phyloP scores from a whole-genome alignment of 257 asterid genomes.

The Salvia hispanica region DNA sequence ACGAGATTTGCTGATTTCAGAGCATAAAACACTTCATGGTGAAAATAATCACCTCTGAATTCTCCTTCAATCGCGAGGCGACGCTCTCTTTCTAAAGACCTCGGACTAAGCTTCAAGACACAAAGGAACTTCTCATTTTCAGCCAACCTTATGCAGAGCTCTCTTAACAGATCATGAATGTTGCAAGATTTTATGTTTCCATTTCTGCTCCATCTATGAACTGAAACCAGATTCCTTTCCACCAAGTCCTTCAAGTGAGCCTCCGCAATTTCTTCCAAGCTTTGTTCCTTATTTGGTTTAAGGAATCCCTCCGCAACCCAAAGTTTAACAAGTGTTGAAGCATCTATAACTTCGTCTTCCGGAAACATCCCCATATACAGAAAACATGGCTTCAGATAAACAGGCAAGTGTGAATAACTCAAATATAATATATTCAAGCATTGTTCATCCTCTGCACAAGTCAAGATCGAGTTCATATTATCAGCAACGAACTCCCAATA shows the following conservation, averaged over 20 bases:
- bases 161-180: not conserved
- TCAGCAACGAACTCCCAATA: not conserved
- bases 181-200: constrained; percentile 1
- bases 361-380: not conserved
- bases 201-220: not conserved
- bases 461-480: not conserved
- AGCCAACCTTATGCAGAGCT: not conserved
- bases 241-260: not conserved
- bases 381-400: not conserved
- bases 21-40: not conserved
- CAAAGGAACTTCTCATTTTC: not conserved
- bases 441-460: not conserved
- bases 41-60: not conserved
- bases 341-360: not conserved
- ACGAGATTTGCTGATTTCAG: not conserved
- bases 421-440: not conserved
- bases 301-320: constrained; percentile 3
- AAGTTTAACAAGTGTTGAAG: not conserved
- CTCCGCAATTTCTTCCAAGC: not conserved
- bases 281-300: not conserved
- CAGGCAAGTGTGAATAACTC: not conserved
- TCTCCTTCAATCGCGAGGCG: not conserved
- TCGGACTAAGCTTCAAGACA: not conserved
- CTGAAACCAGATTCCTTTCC: not conserved
- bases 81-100: not conserved